These are phyloP conservation scores for Eleusine indica DNA, from an alignment of 176 grass and related monocot genomes.

Conservation along the genomic window DNA sequence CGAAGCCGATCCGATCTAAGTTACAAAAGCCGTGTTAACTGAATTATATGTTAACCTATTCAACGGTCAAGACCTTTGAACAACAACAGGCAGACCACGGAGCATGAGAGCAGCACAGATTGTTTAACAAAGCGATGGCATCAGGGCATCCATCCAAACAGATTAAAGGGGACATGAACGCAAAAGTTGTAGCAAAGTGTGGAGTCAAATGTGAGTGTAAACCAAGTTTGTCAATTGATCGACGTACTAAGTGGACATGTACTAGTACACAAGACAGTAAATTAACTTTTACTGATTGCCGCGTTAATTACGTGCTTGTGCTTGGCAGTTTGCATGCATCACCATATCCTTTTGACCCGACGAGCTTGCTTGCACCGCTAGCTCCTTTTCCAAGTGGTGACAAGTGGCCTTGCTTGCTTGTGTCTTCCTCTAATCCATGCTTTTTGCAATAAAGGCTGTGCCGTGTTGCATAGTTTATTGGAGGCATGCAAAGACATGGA, in stretches of 20 bases:
- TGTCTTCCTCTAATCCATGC: conserved; percentile 39
- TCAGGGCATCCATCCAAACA: conserved; percentile 19
- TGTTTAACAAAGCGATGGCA: conserved; percentile 43
- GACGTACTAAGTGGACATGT: conserved; percentile 9
- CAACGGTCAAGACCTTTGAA: conserved; percentile 50
- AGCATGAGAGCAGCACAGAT: conserved; percentile 27
- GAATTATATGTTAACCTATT: not conserved
- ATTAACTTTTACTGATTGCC: conserved; percentile 34
- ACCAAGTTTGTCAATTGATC: conserved; percentile 25
- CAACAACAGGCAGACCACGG: conserved; percentile 35
- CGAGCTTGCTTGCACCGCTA: conserved; percentile 18
- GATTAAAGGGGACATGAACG: conserved; percentile 29
- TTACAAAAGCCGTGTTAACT: conserved; percentile 18
- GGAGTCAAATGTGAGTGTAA: not conserved
- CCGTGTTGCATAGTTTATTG: conserved; percentile 41
- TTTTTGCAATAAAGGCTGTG: conserved; percentile 35
- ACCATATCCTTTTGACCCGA: conserved; percentile 37
- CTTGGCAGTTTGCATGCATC: conserved; percentile 38
- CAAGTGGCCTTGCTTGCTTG: conserved; percentile 38
- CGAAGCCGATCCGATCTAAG: conserved; percentile 5
- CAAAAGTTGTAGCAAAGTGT: conserved; percentile 19
- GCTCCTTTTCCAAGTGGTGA: conserved; percentile 46
- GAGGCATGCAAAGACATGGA: conserved; percentile 50
- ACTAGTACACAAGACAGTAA: not conserved
- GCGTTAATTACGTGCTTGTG: not conserved